phyloP scores from a whole-genome alignment of 2,329 filamentous ascomycete genomes.

The Intubia oerlemansii region DNA sequence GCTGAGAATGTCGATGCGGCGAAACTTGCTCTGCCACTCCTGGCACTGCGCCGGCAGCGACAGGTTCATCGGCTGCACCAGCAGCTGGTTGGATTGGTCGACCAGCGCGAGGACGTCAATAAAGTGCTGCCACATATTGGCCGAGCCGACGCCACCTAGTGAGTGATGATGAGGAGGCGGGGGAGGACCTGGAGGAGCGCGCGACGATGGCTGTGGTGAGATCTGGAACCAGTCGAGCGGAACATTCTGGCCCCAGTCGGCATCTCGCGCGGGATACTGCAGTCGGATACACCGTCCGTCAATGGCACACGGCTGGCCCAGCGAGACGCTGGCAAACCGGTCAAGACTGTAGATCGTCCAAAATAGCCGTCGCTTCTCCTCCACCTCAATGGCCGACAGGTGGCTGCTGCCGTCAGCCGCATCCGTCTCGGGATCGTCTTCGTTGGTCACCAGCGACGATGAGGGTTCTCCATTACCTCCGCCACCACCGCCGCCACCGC shows the following conservation, averaged over 20 bases:
- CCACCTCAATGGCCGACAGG: slow-evolving; percentile 2
- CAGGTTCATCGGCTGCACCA: slow-evolving; percentile 6
- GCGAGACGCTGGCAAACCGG: slow-evolving; percentile 6
- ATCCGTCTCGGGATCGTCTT: too few species aligned
- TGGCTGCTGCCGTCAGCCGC: background rate
- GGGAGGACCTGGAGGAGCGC: background rate
- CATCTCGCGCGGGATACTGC: slow-evolving; percentile 4
- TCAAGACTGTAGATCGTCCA: slow-evolving; percentile 7
- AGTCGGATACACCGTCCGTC: slow-evolving; percentile 3
- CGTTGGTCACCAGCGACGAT: too few species aligned
- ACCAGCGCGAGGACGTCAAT: slow-evolving; percentile 5
- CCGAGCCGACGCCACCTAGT: too few species aligned
- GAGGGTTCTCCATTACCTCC: too few species aligned
- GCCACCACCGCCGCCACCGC: background rate
- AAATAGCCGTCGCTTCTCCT: slow-evolving; percentile 7
- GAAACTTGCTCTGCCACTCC: slow-evolving; percentile 6
- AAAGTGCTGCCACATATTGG: slow-evolving; percentile 5
- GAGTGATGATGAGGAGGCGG: too few species aligned
- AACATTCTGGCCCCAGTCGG: slow-evolving; percentile 3
- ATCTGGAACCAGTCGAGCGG: slow-evolving; percentile 4
- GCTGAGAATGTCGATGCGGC: slow-evolving; percentile 3
- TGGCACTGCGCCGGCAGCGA: slow-evolving; percentile 5
- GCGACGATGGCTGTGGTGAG: background rate
- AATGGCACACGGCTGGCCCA: slow-evolving; percentile 5
- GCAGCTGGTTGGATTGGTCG: slow-evolving; percentile 5